phyloP scores from a whole-genome alignment of 345 rosid species.

The Rhodamnia rubescens region DNA sequence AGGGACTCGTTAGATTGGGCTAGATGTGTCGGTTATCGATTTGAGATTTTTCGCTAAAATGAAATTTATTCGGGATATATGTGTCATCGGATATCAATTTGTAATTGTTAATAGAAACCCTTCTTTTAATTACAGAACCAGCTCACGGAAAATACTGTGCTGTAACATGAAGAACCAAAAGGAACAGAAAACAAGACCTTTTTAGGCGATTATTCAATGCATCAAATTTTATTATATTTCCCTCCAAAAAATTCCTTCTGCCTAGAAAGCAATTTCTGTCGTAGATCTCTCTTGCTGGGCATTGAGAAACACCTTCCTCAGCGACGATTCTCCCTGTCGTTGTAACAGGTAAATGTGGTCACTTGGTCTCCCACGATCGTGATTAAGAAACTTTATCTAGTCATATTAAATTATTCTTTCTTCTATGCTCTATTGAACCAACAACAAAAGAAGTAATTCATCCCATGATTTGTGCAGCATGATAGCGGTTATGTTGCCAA shows the following conservation, averaged over 20 bases:
- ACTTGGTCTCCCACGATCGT: neutral
- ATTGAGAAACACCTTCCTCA: neutral
- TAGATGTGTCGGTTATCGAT: neutral
- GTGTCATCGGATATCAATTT: neutral
- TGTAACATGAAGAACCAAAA: neutral
- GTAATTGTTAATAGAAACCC: neutral
- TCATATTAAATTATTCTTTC: neutral
- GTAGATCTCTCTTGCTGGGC: neutral
- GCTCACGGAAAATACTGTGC: neutral
- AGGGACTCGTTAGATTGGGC: neutral
- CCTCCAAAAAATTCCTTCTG: neutral
- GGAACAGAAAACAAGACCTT: neutral
- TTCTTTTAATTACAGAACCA: neutral
- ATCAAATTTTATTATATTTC: neutral
- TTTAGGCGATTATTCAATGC: neutral
- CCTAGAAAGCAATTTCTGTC: neutral
- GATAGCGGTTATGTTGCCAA: neutral
- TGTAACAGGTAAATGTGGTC: neutral
- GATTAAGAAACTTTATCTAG: neutral
- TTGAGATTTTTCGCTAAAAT: neutral
- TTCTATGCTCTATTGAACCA: neutral
- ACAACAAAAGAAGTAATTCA: neutral
- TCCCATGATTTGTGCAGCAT: neutral
- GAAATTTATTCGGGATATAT: neutral
- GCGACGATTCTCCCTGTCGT: neutral